phyloP scores from a whole-genome alignment of 75 land plant species.

The Cupressus sempervirens region DNA sequence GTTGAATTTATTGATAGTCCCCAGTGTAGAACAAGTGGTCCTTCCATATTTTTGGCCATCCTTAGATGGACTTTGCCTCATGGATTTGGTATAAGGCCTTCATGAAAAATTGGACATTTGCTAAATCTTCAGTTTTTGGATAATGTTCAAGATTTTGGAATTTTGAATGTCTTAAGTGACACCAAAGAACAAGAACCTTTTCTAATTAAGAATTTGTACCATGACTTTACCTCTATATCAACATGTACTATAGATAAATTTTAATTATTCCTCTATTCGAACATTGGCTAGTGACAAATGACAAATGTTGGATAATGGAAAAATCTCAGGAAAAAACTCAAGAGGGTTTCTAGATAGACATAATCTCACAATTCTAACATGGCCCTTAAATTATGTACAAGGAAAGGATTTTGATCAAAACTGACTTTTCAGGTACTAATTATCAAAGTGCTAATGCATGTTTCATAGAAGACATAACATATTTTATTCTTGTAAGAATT shows the following conservation, averaged over 20 bases:
- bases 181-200: conserved; percentile 12
- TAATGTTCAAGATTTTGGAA: not conserved
- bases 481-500: not conserved
- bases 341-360: conserved; percentile 93
- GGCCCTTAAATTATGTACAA: conserved; percentile 60
- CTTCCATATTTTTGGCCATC: conserved; percentile 57
- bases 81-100: conserved; percentile 67
- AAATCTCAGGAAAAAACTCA: conserved; percentile 94
- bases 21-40: conserved; percentile 84
- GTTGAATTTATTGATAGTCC: conserved; percentile 55
- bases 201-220: not conserved
- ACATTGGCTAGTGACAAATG: conserved; percentile 90
- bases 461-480: not conserved
- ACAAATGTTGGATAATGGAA: conserved; percentile 77
- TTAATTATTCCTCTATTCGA: conserved; percentile 86
- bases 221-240: conserved; percentile 67
- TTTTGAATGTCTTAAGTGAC: no score
- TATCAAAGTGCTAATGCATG: not conserved
- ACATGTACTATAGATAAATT: conserved; percentile 67
- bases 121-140: conserved; percentile 1
- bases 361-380: conserved; percentile 75
- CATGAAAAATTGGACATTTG: not conserved
- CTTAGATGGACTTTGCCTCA: conserved; percentile 46
- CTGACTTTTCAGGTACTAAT: not conserved
- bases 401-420: conserved; percentile 19